phyloP scores from a whole-genome alignment of 1,284 basidiomycete genomes.

The Afroboletus lepidellus region DNA sequence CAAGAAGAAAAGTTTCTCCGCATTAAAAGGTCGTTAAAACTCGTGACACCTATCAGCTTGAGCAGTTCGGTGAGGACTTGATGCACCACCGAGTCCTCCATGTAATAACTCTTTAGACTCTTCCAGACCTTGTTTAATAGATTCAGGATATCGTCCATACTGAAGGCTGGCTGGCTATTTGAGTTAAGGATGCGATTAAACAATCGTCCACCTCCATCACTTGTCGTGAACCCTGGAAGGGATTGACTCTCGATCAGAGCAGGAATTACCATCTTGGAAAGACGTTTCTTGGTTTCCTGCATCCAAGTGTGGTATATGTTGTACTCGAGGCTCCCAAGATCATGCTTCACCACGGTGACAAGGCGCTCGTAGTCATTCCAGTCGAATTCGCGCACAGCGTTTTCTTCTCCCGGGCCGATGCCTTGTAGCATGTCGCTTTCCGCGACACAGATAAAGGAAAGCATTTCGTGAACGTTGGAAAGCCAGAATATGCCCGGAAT shows the following conservation, averaged over 20 bases:
- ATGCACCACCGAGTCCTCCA: slow-evolving; percentile 97
- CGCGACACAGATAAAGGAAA: slow-evolving; percentile 98
- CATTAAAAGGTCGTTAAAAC: slow-evolving; percentile 99
- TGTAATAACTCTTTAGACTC: slow-evolving; percentile 97
- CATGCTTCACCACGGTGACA: slow-evolving; percentile 97
- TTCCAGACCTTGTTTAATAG: slow-evolving; percentile 98
- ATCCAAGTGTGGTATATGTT: slow-evolving; percentile 99
- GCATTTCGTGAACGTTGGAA: slow-evolving; percentile 99
- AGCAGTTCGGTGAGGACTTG: slow-evolving; percentile 96
- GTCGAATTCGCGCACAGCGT: slow-evolving; percentile 87
- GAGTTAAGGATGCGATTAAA: slow-evolving; percentile 92
- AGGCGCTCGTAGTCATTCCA: slow-evolving; percentile 97
- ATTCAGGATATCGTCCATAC: slow-evolving; percentile 98
- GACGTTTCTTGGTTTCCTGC: slow-evolving; percentile 95
- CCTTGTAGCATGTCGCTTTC: slow-evolving; percentile 98
- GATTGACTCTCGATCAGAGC: slow-evolving; percentile 98
- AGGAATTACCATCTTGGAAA: slow-evolving; percentile 98
- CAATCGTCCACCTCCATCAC: slow-evolving; percentile 87
- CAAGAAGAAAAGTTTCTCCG: slow-evolving; percentile 98
- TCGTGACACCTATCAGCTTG: slow-evolving; percentile 95
- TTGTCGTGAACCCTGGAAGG: slow-evolving; percentile 95
- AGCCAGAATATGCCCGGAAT: slow-evolving; percentile 98
- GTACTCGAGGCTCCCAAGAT: slow-evolving; percentile 97
- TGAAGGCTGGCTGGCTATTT: slow-evolving; percentile 85
- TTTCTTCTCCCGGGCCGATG: slow-evolving; percentile 94